Conservation (phyloP, 176 grass and related monocot species). For the Chloris gayana region DNA sequence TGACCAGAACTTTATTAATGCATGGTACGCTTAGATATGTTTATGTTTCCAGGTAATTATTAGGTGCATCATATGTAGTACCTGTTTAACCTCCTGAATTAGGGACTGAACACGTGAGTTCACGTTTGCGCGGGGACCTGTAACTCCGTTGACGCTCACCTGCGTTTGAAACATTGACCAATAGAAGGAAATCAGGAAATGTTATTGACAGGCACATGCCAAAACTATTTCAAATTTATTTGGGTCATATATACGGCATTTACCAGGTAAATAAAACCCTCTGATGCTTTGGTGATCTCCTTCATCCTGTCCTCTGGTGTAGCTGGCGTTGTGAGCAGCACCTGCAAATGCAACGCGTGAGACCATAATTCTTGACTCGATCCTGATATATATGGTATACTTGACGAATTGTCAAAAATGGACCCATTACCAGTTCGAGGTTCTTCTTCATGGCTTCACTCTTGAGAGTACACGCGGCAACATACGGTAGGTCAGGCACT, state of each 20-base stretch:
- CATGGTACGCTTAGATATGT: background rate
- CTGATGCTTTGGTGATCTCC: constrained; percentile 59
- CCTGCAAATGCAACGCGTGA: constrained; percentile 33
- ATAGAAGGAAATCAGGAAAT: background rate
- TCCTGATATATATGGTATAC: background rate
- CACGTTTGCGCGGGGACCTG: constrained; percentile 63
- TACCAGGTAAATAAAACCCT: constrained; percentile 89
- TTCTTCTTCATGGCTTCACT: constrained; percentile 60
- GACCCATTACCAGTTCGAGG: constrained; percentile 65
- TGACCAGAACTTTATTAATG: no score
- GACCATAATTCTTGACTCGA: background rate
- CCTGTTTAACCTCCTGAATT: constrained; percentile 70
- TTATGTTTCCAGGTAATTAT: background rate
- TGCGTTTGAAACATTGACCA: background rate
- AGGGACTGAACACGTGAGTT: constrained; percentile 62
- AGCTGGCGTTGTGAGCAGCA: constrained; percentile 71
- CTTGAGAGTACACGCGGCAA: constrained; percentile 39
- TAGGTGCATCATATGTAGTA: background rate
- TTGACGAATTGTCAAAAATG: background rate
- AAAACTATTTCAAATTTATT: background rate
- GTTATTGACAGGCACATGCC: background rate
- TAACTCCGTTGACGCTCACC: constrained; percentile 78
- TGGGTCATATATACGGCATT: background rate
- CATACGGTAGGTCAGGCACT: constrained; percentile 69
- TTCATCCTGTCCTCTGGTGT: constrained; percentile 77